These are phyloP conservation scores for Eutypa lata DNA, from an alignment of 2,329 filamentous ascomycete genomes.

Conservation along the genomic window DNA sequence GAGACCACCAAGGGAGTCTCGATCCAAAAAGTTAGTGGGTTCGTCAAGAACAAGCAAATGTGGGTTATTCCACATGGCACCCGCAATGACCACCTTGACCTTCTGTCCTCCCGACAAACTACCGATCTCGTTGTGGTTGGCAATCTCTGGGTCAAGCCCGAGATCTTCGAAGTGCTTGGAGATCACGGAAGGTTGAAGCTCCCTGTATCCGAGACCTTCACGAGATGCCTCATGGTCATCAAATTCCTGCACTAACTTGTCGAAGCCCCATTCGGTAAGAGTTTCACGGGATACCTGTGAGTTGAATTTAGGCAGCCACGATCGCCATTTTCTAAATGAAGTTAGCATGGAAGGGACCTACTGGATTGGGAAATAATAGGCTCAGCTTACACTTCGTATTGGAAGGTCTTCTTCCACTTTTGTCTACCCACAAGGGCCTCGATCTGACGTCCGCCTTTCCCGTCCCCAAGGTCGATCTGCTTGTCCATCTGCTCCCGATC, in stretches of 20 bases:
- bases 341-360: conserved; percentile 22
- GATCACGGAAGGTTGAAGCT: conserved; percentile 89
- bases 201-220: conserved; percentile 93
- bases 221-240: conserved; percentile 98
- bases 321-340: conserved; percentile 75
- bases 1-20: conserved; percentile 92
- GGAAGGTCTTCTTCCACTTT: conserved; percentile 98
- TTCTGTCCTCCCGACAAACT: conserved; percentile 96
- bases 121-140: conserved; percentile 97
- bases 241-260: conserved; percentile 94
- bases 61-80: conserved; percentile 98
- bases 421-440: conserved; percentile 92
- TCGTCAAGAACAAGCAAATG: conserved; percentile 97
- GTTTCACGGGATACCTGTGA: conserved; percentile 91
- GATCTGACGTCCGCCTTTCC: conserved; percentile 71
- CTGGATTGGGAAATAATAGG: neutral
- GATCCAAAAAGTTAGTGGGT: conserved; percentile 98
- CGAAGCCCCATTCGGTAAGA: conserved; percentile 78
- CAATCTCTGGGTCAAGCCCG: conserved; percentile 93
- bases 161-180: conserved; percentile 98
- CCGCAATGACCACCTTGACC: conserved; percentile 96
- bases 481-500: conserved; percentile 93
- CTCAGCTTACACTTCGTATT: conserved; percentile 80
- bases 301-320: conserved; percentile 89
- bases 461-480: conserved; percentile 78